phyloP scores from a whole-genome alignment of 257 asterid genomes.

The Misopates orontium region DNA sequence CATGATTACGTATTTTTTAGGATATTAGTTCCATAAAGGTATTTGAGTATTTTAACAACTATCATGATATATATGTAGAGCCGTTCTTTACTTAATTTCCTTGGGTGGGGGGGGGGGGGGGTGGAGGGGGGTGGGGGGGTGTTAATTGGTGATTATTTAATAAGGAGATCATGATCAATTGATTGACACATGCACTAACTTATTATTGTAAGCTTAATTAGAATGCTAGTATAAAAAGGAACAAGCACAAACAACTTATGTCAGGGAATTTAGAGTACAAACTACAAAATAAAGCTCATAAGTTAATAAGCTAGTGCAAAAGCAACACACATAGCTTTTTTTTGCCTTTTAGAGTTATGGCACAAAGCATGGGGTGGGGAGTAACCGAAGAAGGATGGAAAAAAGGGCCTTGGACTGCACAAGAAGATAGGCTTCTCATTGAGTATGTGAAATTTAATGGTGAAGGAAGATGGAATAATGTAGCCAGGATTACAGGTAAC shows the following conservation, averaged over 20 bases:
- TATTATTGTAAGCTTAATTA: not conserved
- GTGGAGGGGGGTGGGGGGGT: too few species aligned
- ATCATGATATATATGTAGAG: slow-evolving; percentile 23
- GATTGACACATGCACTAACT: slow-evolving; percentile 33
- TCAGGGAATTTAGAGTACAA: slow-evolving; percentile 49
- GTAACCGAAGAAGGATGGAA: slow-evolving; percentile 69
- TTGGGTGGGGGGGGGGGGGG: not conserved
- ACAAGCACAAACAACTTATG: slow-evolving; percentile 41
- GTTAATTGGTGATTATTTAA: slow-evolving; percentile 37
- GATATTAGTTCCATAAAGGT: slow-evolving; percentile 9
- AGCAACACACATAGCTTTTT: slow-evolving; percentile 2
- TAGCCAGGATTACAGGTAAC: slow-evolving; percentile 76
- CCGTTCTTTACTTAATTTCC: slow-evolving; percentile 33
- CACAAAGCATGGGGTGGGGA: slow-evolving; percentile 56
- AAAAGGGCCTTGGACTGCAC: slow-evolving; percentile 93
- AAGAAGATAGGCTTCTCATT: slow-evolving; percentile 73
- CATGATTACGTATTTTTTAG: not conserved
- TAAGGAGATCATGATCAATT: slow-evolving; percentile 39
- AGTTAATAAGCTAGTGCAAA: not conserved
- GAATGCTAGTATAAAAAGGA: slow-evolving; percentile 55
- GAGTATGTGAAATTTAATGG: slow-evolving; percentile 84
- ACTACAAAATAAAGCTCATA: slow-evolving; percentile 1
- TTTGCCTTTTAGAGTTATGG: slow-evolving; percentile 51
- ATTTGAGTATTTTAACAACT: slow-evolving; percentile 24
- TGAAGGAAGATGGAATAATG: slow-evolving; percentile 96